Base-by-base conservation (phyloP, 2,329 filamentous ascomycete species). In the Sporothrix pseudoabietina region DNA sequence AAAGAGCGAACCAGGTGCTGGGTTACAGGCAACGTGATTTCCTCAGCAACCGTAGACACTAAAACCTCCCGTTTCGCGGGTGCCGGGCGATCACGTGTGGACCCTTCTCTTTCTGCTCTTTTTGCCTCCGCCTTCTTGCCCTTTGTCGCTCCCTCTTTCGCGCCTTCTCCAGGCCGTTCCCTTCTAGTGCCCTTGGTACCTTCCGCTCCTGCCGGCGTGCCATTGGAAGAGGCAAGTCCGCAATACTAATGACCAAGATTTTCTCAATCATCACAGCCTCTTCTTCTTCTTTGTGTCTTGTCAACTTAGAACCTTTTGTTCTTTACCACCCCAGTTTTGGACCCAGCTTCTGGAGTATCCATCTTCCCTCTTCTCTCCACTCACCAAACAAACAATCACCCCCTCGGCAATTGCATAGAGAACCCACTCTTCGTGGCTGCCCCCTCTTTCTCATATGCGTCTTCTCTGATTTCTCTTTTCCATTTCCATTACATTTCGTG, bases 181-280 rank as follows among this genome's bases (percentile, higher is more conserved):
- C 1, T 65, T 26, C 41, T 65, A 65, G 66, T 69, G 63, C 12
- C 10, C 2, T 54, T 30, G 39, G 22, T 47, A 8, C 66, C 30
- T 69, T 69, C 66, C 66, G 7, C 55, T 59, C 55, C n/a, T 26
- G 52, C 52, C 52, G n/a, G 52, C 22, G 52, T 55, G 35, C 44
- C 12, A 16, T 49, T 16, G 44, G 8, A 44, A n/a, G 59, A 63
- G 59, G 39, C 59, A 59, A 59, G 16, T 22, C 35, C 59, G 35
- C 7, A 61, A 66, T 30, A 19, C 61, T 32, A 68, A 69, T 54
- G 65, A 69, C 65, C 47, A 22, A 69, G 39, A 54, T 54, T 39
- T 69, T 52, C 66, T 41, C 66, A 68, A 68, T 66, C 44, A 69
- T 54, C 66, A 35, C 47, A 41, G 66, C 47, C 44, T 52, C 26